Base-by-base conservation (phyloP, 1,139 yeast genomes). In the Hemisphaericaspora xylofermentans region DNA sequence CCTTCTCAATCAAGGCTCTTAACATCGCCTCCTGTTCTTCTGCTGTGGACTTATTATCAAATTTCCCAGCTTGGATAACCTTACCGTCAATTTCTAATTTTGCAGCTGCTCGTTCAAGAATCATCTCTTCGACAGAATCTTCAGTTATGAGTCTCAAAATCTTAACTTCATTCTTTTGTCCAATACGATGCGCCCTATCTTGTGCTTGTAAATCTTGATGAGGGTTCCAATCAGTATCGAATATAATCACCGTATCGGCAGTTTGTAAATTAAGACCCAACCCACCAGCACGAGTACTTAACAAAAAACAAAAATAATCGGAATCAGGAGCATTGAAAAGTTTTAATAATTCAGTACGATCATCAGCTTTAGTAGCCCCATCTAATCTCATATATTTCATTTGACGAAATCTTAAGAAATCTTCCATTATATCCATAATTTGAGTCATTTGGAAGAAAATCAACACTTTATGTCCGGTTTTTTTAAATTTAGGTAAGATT, bases 161-260 rank as follows among this genome's bases (percentile, higher is more conserved):
- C 56, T 91, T 72, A 33, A 87, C 95, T 58, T 84, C 94, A 57
- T 86, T 85, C 69, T 86, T 86, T 60, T 87, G 95, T 35, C 95
- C 95, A 63, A 87, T 86, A 70, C 95, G 78, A 66, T 87, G 95
- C 0, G 95, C 95, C 68, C 95, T 78, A 61, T 88, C 95, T 63
- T 86, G 93, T 6, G 95, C 95, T 63, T 87, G 95, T 56, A 87
- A 76, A 78, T 87, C 95, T 62, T 87, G 95, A 67, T 87, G 95
- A 3, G 95, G 95, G 59, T 87, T 87, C 93, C 94, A 86, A 71
- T 87, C 95, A 6, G 94, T 84, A 59, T 87, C 95, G 56, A 86
- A 86, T 45, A 87, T 86, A 50, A 87, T 83, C 37, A 87, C 95
- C 0, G 95, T 86, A 64, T 87, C 95, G 5, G 95, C 95, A 10